phyloP scores from a whole-genome alignment of 352 stramenopile species.

The Globisporangium okanoganense region DNA sequence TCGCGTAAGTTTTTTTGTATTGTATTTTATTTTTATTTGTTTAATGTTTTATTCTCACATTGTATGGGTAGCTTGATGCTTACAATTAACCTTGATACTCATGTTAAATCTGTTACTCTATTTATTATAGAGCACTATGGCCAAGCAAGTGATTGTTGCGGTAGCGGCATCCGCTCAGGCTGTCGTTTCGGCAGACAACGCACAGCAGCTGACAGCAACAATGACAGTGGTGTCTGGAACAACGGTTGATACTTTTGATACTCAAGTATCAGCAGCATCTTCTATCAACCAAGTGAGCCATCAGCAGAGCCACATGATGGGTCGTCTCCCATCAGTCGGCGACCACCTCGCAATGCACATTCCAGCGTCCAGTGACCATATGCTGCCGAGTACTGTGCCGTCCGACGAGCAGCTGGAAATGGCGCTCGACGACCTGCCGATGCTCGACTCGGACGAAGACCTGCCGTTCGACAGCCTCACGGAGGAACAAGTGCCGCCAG shows the following conservation, averaged over 20 bases:
- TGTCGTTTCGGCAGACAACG: background rate
- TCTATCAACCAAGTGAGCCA: background rate
- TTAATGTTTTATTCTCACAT: background rate
- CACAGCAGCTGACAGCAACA: background rate
- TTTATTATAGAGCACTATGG: constrained; percentile 20
- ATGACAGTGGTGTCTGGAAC: background rate
- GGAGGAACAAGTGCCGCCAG: constrained; percentile 11
- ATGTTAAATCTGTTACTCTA: background rate
- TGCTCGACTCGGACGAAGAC: constrained; percentile 69
- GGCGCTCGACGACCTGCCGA: constrained; percentile 63
- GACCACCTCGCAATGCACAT: constrained; percentile 3
- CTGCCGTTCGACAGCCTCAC: constrained; percentile 32
- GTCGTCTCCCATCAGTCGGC: background rate
- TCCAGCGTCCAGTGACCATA: constrained; percentile 14
- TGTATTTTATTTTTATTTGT: background rate
- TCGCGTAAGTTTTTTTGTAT: constrained; percentile 36
- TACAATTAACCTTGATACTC: background rate
- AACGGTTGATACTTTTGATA: background rate
- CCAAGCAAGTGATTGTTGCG: constrained; percentile 16
- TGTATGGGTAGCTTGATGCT: no score
- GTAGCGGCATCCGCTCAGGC: constrained; percentile 14
- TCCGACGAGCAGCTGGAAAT: constrained; percentile 74
- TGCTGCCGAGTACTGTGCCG: constrained; percentile 31
- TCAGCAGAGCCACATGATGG: background rate
- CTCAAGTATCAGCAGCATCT: background rate